Conservation (phyloP, 371 early-diverging fungal species). For the Lichtheimia corymbifera region DNA sequence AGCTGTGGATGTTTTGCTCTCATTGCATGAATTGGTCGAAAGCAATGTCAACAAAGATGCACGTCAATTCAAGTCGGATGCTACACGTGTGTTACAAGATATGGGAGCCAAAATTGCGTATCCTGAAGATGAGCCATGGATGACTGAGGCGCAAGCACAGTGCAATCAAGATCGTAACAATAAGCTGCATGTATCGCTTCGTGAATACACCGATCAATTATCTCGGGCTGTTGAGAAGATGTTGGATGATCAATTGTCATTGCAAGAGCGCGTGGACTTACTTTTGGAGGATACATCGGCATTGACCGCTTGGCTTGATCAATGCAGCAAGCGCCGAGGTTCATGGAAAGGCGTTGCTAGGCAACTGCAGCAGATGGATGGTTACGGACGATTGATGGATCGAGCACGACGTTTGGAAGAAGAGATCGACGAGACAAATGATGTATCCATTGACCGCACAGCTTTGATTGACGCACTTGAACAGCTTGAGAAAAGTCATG, state of each 20-base stretch:
- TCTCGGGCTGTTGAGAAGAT: slow-evolving; percentile 30
- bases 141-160: slow-evolving; percentile 8
- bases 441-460: slow-evolving; percentile 36
- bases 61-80: slow-evolving; percentile 41
- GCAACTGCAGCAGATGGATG: slow-evolving; percentile 23
- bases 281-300: slow-evolving; percentile 43
- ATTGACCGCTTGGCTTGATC: slow-evolving; percentile 43
- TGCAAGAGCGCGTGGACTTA: slow-evolving; percentile 40
- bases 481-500: slow-evolving; percentile 24
- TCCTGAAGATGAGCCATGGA: slow-evolving; percentile 18
- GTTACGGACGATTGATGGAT: slow-evolving; percentile 24
- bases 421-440: slow-evolving; percentile 41
- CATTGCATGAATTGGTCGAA: slow-evolving; percentile 13
- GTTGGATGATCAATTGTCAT: slow-evolving; percentile 33
- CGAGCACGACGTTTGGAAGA: slow-evolving; percentile 29
- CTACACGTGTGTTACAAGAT: slow-evolving; percentile 33
- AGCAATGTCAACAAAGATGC: slow-evolving; percentile 11
- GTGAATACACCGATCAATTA: slow-evolving; percentile 22
- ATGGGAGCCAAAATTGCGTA: slow-evolving; percentile 31
- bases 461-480: slow-evolving; percentile 36
- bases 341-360: too few species aligned
- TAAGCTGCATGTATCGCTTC: slow-evolving; percentile 17
- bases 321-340: slow-evolving; percentile 3
- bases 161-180: slow-evolving; percentile 20
- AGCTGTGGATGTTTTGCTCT: slow-evolving; percentile 22